phyloP scores from a whole-genome alignment of 495 filamentous ascomycete genomes.

The Aspergillus incahuasiensis region DNA sequence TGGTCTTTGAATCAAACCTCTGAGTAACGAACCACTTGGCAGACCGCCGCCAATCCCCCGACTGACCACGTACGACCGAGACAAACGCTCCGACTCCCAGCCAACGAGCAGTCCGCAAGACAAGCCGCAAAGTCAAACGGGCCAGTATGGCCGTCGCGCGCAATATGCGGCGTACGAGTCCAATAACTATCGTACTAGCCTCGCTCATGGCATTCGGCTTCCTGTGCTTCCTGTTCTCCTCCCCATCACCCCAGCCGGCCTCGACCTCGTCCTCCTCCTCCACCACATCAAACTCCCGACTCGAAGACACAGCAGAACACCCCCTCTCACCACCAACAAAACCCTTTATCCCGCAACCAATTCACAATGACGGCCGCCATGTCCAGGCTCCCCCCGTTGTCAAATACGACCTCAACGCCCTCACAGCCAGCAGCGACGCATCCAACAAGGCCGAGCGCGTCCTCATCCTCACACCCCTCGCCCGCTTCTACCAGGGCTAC shows the following conservation, averaged over 20 bases:
- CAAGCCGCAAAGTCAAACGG: neutral
- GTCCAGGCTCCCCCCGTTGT: constrained; percentile 75
- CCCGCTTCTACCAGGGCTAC: constrained; percentile 87
- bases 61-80: constrained; percentile 9
- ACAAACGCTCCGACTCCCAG: neutral
- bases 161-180: constrained; percentile 62
- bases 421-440: constrained; percentile 74
- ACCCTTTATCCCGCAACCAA: constrained; percentile 60
- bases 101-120: neutral
- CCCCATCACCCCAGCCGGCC: constrained; percentile 33
- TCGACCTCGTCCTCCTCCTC: constrained; percentile 32
- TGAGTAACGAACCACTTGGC: neutral
- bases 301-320: constrained; percentile 60
- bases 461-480: constrained; percentile 87
- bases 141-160: constrained; percentile 49
- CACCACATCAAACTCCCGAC: constrained; percentile 25
- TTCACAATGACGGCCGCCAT: constrained; percentile 49
- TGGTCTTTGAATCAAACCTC: neutral
- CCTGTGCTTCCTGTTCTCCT: constrained; percentile 58
- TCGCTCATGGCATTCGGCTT: constrained; percentile 58
- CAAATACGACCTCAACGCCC: constrained; percentile 89
- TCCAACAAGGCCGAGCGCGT: constrained; percentile 76
- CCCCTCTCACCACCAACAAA: constrained; percentile 78
- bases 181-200: constrained; percentile 61
- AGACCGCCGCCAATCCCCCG: neutral